A percentile compares a stretch with the other conserved stretches of the same genome.
phyloP scores from a whole-genome alignment of 148 eudicot species.

The Vaccinium corymbosum region DNA sequence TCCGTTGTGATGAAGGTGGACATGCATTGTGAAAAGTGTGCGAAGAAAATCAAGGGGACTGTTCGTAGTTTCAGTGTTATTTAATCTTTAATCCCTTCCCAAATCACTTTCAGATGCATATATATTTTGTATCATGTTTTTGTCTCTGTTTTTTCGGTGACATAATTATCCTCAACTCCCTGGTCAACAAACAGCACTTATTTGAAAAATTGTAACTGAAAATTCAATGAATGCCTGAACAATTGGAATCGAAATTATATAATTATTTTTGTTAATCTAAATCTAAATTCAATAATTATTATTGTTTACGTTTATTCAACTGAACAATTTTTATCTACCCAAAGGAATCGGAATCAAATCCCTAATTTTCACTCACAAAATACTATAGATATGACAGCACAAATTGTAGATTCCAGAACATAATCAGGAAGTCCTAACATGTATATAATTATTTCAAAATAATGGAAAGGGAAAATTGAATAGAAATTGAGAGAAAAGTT shows the following conservation, averaged over 20 bases:
- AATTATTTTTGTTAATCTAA: neutral
- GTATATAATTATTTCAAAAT: neutral
- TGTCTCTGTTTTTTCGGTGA: neutral
- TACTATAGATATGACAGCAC: neutral
- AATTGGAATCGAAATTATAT: neutral
- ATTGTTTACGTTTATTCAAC: no score
- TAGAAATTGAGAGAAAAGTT: no score
- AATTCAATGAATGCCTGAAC: neutral
- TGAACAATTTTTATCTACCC: no score
- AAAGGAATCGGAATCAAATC: neutral
- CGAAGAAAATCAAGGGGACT: slow-evolving; percentile 54
- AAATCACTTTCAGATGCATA: neutral
- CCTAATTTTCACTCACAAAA: neutral
- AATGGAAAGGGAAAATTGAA: no score
- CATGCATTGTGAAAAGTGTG: slow-evolving; percentile 91
- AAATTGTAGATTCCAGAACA: neutral
- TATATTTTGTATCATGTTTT: neutral
- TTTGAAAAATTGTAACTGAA: neutral
- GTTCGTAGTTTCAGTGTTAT: slow-evolving; percentile 53
- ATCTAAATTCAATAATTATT: neutral
- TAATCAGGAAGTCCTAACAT: neutral
- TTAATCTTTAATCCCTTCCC: neutral
- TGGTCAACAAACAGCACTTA: no score
- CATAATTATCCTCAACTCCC: neutral
- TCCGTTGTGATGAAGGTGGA: slow-evolving; percentile 54